These are phyloP conservation scores for Diaporthe destruens DNA, from an alignment of 2,329 filamentous ascomycete species.

Conservation along the genomic window DNA sequence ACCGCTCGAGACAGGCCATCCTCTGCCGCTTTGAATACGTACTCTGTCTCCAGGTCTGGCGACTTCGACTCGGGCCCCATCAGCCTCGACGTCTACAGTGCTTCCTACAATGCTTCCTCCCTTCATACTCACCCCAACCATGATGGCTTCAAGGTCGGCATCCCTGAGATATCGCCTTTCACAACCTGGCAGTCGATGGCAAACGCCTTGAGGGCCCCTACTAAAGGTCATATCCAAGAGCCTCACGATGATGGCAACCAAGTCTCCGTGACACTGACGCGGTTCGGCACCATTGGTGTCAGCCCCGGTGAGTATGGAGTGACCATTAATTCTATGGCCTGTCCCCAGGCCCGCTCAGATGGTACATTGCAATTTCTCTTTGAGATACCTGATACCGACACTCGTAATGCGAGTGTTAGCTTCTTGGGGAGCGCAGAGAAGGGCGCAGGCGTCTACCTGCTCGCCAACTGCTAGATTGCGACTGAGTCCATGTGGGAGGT, in stretches of 20 bases:
- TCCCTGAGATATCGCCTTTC: conserved; percentile 33
- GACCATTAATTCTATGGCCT: conserved; percentile 40
- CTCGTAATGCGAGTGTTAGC: conserved; percentile 39
- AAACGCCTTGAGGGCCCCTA: conserved; percentile 31
- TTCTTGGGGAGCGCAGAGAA: conserved; percentile 36
- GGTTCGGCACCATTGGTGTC: conserved; percentile 39
- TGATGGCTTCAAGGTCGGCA: conserved; percentile 20
- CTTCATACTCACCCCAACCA: not conserved
- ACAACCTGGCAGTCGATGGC: conserved; percentile 41
- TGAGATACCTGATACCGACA: conserved; percentile 40
- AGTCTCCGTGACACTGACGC: conserved; percentile 28
- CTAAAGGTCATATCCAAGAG: conserved; percentile 2
- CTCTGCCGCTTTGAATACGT: conserved; percentile 21
- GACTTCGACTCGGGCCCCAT: conserved; percentile 15
- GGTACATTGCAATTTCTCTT: conserved; percentile 37
- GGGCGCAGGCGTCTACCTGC: conserved; percentile 39
- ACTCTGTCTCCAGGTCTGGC: conserved; percentile 21
- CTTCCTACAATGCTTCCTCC: conserved; percentile 38
- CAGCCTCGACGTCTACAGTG: conserved; percentile 42
- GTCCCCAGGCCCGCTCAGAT: conserved; percentile 19
- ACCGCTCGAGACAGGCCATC: conserved; percentile 15
- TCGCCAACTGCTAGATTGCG: conserved; percentile 39
- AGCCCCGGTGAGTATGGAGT: conserved; percentile 40
- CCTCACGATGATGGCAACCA: conserved; percentile 16
- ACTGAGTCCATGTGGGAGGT: not conserved